These are phyloP conservation scores for Paecilomyces sp. DNA, from an alignment of 2,329 filamentous ascomycete species.

Conservation along the genomic window DNA sequence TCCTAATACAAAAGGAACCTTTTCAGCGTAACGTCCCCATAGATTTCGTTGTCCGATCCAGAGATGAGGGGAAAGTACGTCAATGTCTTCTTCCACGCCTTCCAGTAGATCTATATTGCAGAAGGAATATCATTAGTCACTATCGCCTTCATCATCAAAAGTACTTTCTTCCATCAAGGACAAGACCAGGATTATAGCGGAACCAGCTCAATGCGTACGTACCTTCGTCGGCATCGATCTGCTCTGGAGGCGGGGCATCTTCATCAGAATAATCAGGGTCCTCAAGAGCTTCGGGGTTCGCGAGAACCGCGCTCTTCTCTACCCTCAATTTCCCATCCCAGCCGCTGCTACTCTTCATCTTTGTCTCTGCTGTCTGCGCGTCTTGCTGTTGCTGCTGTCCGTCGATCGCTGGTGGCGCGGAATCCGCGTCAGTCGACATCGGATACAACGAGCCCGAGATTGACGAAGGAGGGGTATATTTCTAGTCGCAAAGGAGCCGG, in stretches of 20 bases:
- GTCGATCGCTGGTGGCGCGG: background rate
- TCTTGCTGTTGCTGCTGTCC: background rate
- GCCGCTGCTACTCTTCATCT: constrained; percentile 36
- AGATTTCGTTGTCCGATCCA: background rate
- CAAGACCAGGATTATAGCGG: constrained; percentile 4
- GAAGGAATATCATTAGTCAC: background rate
- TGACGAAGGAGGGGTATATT: background rate
- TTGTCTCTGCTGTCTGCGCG: constrained; percentile 4
- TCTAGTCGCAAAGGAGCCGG: background rate
- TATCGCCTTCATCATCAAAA: background rate
- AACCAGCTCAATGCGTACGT: constrained; percentile 24
- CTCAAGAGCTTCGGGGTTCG: constrained; percentile 73
- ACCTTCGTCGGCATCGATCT: constrained; percentile 79
- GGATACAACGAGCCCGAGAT: constrained; percentile 5
- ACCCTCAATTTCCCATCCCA: constrained; percentile 48
- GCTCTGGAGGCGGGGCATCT: constrained; percentile 59
- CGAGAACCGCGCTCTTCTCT: constrained; percentile 59
- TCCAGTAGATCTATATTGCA: constrained; percentile 48
- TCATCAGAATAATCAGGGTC: constrained; percentile 81
- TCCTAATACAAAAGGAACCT: constrained; percentile 45
- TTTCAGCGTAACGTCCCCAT: constrained; percentile 4
- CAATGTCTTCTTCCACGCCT: constrained; percentile 48
- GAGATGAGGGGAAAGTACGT: constrained; percentile 29
- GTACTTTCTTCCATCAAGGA: background rate
- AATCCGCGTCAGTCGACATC: constrained; percentile 2